These are phyloP conservation scores for Psilocybe cyanescens DNA, from an alignment of 768 basidiomycete genomes.

Conservation along the genomic window DNA sequence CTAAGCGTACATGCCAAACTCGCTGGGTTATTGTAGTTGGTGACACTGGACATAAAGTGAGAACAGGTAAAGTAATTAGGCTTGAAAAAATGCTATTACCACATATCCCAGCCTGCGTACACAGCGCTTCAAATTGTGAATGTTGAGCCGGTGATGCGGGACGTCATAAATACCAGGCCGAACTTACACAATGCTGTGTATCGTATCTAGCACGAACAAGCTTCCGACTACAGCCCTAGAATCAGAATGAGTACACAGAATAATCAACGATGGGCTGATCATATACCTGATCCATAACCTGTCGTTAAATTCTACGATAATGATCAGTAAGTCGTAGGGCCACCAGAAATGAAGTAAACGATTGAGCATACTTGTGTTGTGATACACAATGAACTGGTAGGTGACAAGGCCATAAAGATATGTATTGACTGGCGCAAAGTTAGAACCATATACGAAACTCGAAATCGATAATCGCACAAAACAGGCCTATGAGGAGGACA, in stretches of 20 bases:
- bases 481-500: slow-evolving; percentile 31
- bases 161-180: not conserved
- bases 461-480: slow-evolving; percentile 20
- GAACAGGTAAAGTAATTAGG: not conserved
- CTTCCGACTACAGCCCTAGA: slow-evolving; percentile 33
- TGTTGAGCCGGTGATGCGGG: not conserved
- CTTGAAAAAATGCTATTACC: slow-evolving; percentile 21
- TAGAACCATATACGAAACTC: not conserved
- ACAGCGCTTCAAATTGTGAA: slow-evolving; percentile 26
- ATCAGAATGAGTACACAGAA: not conserved
- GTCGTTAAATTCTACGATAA: slow-evolving; percentile 37
- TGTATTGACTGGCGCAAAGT: slow-evolving; percentile 29
- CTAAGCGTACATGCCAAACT: slow-evolving; percentile 33
- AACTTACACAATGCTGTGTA: slow-evolving; percentile 40
- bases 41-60: slow-evolving; percentile 32
- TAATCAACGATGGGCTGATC: not conserved
- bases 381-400: slow-evolving; percentile 44
- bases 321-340: not conserved
- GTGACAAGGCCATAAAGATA: slow-evolving; percentile 45
- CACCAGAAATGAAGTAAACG: not conserved
- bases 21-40: slow-evolving; percentile 41
- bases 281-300: slow-evolving; percentile 37
- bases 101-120: slow-evolving; percentile 37
- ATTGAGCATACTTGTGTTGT: slow-evolving; percentile 32
- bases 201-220: slow-evolving; percentile 37